Conservation (phyloP, 2,329 filamentous ascomycete genomes). For the Fusarium sp. region DNA sequence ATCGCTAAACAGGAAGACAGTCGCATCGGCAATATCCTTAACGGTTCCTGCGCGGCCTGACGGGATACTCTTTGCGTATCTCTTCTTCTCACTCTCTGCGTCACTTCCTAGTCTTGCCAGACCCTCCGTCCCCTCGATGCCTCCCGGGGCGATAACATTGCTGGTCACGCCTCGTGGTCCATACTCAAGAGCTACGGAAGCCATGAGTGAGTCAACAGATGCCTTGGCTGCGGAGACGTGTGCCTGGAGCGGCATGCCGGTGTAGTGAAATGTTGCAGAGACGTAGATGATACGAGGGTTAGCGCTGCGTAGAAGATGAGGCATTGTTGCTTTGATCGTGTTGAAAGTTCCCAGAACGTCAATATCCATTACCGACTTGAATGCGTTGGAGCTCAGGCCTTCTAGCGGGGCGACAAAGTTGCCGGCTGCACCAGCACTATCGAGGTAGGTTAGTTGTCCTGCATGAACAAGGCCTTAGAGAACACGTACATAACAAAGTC, state of each 20-base stretch:
- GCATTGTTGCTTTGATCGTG: conserved; percentile 91
- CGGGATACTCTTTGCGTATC: conserved; percentile 69
- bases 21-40: conserved; percentile 92
- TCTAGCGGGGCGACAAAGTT: conserved; percentile 93
- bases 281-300: conserved; percentile 87
- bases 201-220: conserved; percentile 86
- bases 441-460: conserved; percentile 1
- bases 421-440: conserved; percentile 89
- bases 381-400: conserved; percentile 86
- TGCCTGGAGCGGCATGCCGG: conserved; percentile 84
- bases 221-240: conserved; percentile 95
- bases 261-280: conserved; percentile 92
- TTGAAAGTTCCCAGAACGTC: conserved; percentile 95
- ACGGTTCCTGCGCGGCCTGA: conserved; percentile 82
- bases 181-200: conserved; percentile 86
- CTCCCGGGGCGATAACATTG: conserved; percentile 90
- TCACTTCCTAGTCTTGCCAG: conserved; percentile 71
- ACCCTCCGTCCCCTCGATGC: conserved; percentile 87
- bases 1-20: conserved; percentile 88
- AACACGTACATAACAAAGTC: conserved; percentile 87
- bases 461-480: background rate
- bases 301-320: conserved; percentile 83
- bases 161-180: conserved; percentile 88
- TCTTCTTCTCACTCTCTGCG: conserved; percentile 50
- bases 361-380: conserved; percentile 96